Conservation (phyloP, 192 early-diverging fungal species). For the Thamnidium elegans region DNA sequence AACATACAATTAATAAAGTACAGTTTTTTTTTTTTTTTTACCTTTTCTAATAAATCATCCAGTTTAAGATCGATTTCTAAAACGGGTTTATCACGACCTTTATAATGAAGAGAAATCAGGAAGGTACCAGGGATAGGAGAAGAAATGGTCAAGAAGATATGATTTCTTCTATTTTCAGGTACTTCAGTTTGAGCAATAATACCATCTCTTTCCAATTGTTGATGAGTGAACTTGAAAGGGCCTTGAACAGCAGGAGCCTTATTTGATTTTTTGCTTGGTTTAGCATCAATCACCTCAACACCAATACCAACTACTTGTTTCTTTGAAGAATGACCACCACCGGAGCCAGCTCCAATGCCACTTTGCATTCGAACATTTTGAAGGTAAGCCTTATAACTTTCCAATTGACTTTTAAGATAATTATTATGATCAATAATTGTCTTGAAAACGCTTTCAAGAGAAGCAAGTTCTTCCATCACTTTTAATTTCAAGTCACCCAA, state of each 20-base stretch:
- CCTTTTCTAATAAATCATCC: slow-evolving; percentile 76
- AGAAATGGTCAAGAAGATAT: slow-evolving; percentile 86
- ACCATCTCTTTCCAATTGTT: slow-evolving; percentile 83
- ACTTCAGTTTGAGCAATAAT: slow-evolving; percentile 88
- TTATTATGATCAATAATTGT: slow-evolving; percentile 95
- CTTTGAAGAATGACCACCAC: slow-evolving; percentile 12
- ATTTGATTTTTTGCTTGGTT: slow-evolving; percentile 43
- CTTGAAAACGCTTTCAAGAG: slow-evolving; percentile 82
- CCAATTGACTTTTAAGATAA: slow-evolving; percentile 82
- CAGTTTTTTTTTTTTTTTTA: not conserved
- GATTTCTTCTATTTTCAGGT: slow-evolving; percentile 77
- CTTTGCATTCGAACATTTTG: slow-evolving; percentile 85
- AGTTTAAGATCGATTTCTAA: slow-evolving; percentile 93
- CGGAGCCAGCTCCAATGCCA: slow-evolving; percentile 12
- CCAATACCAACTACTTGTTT: slow-evolving; percentile 55
- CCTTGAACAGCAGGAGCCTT: slow-evolving; percentile 47
- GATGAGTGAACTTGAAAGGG: slow-evolving; percentile 79
- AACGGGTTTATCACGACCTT: slow-evolving; percentile 87
- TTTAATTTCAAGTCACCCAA: slow-evolving; percentile 85
- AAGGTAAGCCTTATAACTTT: slow-evolving; percentile 90
- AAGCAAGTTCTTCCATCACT: slow-evolving; percentile 75
- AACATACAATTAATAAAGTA: not conserved
- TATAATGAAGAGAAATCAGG: slow-evolving; percentile 84
- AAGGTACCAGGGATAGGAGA: slow-evolving; percentile 87
- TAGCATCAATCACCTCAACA: slow-evolving; percentile 51